Evolutionary conservation across 2,329 filamentous ascomycete species (phyloP).

Genomic region (Colletotrichum sp.): DNA sequence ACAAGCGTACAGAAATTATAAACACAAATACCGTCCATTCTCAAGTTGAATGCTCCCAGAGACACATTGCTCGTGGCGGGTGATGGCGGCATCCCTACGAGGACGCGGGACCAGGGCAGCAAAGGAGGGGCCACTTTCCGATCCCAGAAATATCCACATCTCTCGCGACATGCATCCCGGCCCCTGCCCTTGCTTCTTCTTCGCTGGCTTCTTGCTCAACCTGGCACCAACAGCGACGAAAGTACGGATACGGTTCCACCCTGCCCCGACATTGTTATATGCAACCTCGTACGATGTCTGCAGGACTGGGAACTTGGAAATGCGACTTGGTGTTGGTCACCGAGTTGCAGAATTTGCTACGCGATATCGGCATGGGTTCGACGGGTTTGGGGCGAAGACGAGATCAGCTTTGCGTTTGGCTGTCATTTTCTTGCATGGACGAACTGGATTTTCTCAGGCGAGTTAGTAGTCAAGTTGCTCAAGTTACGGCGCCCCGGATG

Average conservation of each 20-base stretch:
- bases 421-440: not conserved
- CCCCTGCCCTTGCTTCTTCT: not conserved
- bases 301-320: not conserved
- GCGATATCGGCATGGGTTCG: not conserved
- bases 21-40: not conserved
- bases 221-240: not conserved
- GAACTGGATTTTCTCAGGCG: not conserved
- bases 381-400: not conserved
- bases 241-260: not conserved
- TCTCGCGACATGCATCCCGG: not conserved
- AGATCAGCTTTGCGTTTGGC: not conserved
- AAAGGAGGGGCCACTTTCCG: not conserved
- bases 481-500: not conserved
- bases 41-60: not conserved
- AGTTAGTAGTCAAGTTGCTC: not conserved
- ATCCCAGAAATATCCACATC: not conserved
- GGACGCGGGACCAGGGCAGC: not conserved
- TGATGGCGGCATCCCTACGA: not conserved
- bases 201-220: not conserved
- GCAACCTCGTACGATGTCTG: not conserved
- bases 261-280: not conserved
- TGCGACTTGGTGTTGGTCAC: not conserved
- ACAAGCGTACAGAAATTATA: not conserved
- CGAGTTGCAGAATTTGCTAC: not conserved
- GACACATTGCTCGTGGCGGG: not conserved